phyloP scores from a whole-genome alignment of 805 yeast genomes.

The Metschnikowia baotianmanensis region DNA sequence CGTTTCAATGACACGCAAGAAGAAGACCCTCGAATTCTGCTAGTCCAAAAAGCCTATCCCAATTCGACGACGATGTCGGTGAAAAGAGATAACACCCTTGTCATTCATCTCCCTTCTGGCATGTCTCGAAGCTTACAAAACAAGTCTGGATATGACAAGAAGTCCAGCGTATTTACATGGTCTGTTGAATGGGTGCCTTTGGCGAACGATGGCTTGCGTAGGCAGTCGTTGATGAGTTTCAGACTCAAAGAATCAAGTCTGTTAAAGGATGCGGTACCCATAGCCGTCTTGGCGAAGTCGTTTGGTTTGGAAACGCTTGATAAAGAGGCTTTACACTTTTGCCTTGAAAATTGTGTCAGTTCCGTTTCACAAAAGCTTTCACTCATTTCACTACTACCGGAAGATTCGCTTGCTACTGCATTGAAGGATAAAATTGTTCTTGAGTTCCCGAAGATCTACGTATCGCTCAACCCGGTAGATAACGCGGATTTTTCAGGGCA shows the following conservation, averaged over 20 bases:
- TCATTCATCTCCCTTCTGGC: constrained; percentile 63
- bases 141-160: constrained; percentile 68
- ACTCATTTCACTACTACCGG: constrained; percentile 37
- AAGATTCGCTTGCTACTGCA: constrained; percentile 42
- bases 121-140: constrained; percentile 67
- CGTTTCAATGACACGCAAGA: constrained; percentile 7
- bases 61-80: constrained; percentile 28
- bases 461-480: constrained; percentile 25
- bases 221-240: constrained; percentile 40
- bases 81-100: constrained; percentile 63
- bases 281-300: constrained; percentile 27
- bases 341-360: constrained; percentile 33
- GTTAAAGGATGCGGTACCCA: constrained; percentile 42
- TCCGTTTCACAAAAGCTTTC: constrained; percentile 17
- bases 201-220: constrained; percentile 24
- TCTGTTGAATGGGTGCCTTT: constrained; percentile 69
- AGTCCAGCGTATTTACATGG: constrained; percentile 65
- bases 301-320: constrained; percentile 17
- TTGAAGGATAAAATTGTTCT: constrained; percentile 60
- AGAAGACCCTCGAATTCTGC: constrained; percentile 24
- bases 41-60: constrained; percentile 25
- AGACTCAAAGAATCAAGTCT: constrained; percentile 38
- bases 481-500: constrained; percentile 3
- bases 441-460: constrained; percentile 72
- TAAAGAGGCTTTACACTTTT: constrained; percentile 28